Percentiles rank a stretch among this genome's conserved stretches.
Evolutionary conservation across 1,284 basidiomycete genomes (phyloP).

Genomic region (Cryptococcus depauperatus): DNA sequence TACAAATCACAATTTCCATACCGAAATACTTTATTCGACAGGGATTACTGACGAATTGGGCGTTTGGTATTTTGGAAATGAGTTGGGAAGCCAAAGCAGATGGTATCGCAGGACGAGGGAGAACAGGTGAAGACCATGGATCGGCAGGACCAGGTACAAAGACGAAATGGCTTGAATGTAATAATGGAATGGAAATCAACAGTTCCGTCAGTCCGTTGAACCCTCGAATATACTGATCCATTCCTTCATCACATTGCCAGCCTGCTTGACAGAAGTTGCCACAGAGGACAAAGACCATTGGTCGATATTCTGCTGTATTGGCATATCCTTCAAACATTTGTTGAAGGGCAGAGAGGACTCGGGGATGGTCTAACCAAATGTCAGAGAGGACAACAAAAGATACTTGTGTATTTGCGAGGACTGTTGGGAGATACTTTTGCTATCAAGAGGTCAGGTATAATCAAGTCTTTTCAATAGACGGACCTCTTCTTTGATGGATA

Average conservation of each 20-base stretch:
- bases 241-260: conserved; percentile 68
- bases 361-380: conserved; percentile 64
- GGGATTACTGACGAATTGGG: conserved; percentile 81
- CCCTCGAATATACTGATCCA: conserved; percentile 77
- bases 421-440: conserved; percentile 41
- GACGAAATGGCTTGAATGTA: conserved; percentile 75
- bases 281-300: conserved; percentile 80
- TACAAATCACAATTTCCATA: conserved; percentile 89
- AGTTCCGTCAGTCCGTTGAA: conserved; percentile 81
- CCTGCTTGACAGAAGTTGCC: conserved; percentile 87
- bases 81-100: conserved; percentile 63
- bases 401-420: conserved; percentile 51
- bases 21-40: conserved; percentile 91
- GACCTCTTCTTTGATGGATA: conserved; percentile 88
- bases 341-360: conserved; percentile 67
- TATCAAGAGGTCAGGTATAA: too few relatives aligned
- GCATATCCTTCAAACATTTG: conserved; percentile 88
- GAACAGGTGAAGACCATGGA: conserved; percentile 63
- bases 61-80: conserved; percentile 62
- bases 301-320: conserved; percentile 69
- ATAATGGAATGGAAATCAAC: conserved; percentile 72
- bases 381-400: conserved; percentile 94
- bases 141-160: conserved; percentile 91
- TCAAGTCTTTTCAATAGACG: background rate
- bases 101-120: conserved; percentile 74